Base-by-base conservation (phyloP, 345 rosid species). In the Melaleuca alternifolia region DNA sequence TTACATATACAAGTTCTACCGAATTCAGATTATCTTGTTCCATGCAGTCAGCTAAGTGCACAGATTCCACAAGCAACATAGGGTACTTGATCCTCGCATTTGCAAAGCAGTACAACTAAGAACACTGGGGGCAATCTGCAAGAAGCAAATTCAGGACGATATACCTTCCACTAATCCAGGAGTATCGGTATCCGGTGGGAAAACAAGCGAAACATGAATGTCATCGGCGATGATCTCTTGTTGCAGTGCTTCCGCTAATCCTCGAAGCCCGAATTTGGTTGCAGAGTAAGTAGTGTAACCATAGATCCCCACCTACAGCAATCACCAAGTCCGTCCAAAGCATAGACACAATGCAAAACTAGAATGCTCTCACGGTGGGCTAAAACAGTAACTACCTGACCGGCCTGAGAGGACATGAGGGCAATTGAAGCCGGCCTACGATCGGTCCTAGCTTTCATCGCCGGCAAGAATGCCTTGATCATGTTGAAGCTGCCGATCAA, bases 271-370 rank as follows among this genome's bases (percentile, higher is more conserved):
- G 87, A 95, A 97, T 87, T 97, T 97, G 85, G 92, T 94, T 4
- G 97, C 99, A 6, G 96, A 94, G 88, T 97, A 97, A 48, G 95
- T 97, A 54, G 98, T 90, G 91, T 97, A 97, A 11, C 98, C 99
- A 85, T 96, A 95, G 41, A 97, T 77, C 50, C 99, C 99, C 82
- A 95, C 99, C 98, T 87, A 48, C 79, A 85, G 50, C 20, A 65
- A 71, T 62, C 77, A 62, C 44, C 77, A 0, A 61, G 13, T 28
- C 41, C 75, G 13, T 61, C 8, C 2, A 7, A 61, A 14, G 41
- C 75, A 61, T 61, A 61, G 41, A 2, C 41, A 30, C 23, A 0
- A 15, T 6, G 54, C 54, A 52, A 57, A 24, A 41, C 41, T 41
- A 41, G 41, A 2, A 59, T 59, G 7, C 18, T 59, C 71, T n/a